phyloP scores from a whole-genome alignment of 2,329 filamentous ascomycete genomes.

The Penicillium occitanis region DNA sequence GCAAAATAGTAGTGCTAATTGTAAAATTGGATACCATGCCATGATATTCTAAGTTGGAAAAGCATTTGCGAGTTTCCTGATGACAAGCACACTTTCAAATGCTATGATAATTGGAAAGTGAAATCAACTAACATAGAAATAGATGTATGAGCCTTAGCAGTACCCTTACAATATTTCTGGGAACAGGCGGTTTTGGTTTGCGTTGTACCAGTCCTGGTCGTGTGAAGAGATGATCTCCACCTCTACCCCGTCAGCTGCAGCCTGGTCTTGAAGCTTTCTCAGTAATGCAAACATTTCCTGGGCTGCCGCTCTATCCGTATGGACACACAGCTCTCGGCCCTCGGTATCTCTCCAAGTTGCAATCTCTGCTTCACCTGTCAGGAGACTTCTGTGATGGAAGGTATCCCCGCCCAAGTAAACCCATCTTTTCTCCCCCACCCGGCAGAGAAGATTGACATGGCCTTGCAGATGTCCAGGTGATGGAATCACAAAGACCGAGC shows the following conservation, averaged over 20 bases:
- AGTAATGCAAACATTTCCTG: background rate
- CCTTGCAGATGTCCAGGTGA: background rate
- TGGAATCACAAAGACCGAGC: background rate
- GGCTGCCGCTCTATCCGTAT: conserved; percentile 46
- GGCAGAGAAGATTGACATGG: background rate
- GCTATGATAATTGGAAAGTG: background rate
- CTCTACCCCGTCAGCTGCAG: background rate
- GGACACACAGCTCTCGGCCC: conserved; percentile 37
- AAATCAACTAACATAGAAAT: background rate
- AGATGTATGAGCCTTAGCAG: background rate
- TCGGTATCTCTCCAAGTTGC: conserved; percentile 51
- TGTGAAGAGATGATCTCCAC: background rate
- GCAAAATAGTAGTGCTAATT: background rate
- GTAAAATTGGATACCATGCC: background rate
- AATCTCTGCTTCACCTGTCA: conserved; percentile 54
- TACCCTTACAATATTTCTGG: background rate
- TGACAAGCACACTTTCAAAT: background rate
- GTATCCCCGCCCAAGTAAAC: background rate
- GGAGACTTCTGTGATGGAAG: conserved; percentile 1
- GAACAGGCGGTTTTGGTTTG: background rate
- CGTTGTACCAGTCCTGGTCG: background rate
- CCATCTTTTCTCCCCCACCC: background rate
- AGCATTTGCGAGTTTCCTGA: background rate
- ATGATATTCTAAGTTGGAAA: background rate
- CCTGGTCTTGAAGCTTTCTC: background rate